Evolutionary conservation across 1,284 basidiomycete species (phyloP), one percentile per base, ranked within the genome.

Genomic region (Athelia sp.): DNA sequence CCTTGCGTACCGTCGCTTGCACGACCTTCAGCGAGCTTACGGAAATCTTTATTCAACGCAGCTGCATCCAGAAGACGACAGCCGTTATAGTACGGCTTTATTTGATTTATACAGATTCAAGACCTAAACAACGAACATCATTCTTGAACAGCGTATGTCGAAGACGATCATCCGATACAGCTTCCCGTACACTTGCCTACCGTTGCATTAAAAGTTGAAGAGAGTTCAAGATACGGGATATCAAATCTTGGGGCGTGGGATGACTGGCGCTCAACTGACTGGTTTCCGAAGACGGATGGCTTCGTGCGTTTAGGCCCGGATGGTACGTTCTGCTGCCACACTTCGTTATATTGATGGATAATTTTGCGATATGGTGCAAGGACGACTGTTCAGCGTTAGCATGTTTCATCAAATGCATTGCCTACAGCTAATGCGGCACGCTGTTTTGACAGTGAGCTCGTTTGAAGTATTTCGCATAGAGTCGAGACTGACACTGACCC

Each of bases 261-360:
- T 6, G 36, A 40, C 19, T 51, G 46, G 63, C 49, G 67, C 60
- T 58, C 52, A 56, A 23, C 64, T 56, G 36, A 40, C 15, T 57
- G 63, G 14, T 60, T 61, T 42, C 61, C 65, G 2, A 52, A 52
- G 18, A 47, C 50, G 15, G 54, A 60, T 44, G 65, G 64, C 9
- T 64, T 67, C 54, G 51, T 67, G 18, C 63, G 57, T 26, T 55
- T 68, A 21, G 67, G 67, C 4, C 62, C 62, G 9, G 48, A 62
- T 9, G 56, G 59, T 29, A 60, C 61, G 22, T 58, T 52, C 61
- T 17, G 62, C 52, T 29, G 13, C n/a, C n/a, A n/a, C n/a, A n/a
- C n/a, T n/a, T n/a, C 26, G 26, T 13, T 4, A 29, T 29, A 29
- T 29, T 29, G 13, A 29, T 29, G 13, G 6, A 29, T 13, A 4